Evolutionary conservation across 371 early-diverging fungal genomes (phyloP).

Genomic region (Mortierella sp.): DNA sequence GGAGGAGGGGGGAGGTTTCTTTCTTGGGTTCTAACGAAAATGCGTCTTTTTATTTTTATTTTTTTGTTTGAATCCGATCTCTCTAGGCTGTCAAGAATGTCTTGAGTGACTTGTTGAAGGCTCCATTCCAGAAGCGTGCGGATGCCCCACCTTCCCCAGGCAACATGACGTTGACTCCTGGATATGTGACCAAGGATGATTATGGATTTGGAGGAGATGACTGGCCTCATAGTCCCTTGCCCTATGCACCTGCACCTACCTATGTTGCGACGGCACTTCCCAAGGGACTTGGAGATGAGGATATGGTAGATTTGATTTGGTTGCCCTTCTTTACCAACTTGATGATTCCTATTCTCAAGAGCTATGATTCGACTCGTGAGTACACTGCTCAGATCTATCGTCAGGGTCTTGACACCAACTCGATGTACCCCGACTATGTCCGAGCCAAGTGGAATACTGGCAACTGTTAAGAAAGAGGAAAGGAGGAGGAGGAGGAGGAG

Average conservation of each 20-base stretch:
- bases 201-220: constrained; percentile 59
- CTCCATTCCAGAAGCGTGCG: constrained; percentile 57
- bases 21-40: no score
- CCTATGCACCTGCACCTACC: constrained; percentile 59
- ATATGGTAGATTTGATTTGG: constrained; percentile 52
- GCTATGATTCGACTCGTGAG: constrained; percentile 38
- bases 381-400: constrained; percentile 34
- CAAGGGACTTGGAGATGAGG: constrained; percentile 23
- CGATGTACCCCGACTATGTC: constrained; percentile 42
- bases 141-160: constrained; percentile 25
- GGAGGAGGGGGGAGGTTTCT: no score
- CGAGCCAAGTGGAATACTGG: constrained; percentile 34
- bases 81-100: constrained; percentile 64
- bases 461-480: constrained; percentile 24
- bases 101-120: constrained; percentile 66
- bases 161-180: constrained; percentile 69
- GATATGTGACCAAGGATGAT: constrained; percentile 64
- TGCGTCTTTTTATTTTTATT: no score
- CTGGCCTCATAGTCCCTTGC: constrained; percentile 50
- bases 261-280: constrained; percentile 52
- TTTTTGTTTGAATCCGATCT: no score
- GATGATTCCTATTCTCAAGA: constrained; percentile 37
- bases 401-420: constrained; percentile 40
- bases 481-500: not conserved
- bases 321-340: constrained; percentile 48